Conservation (phyloP, 2,329 filamentous ascomycete genomes). For the Bipolaris oryzae region DNA sequence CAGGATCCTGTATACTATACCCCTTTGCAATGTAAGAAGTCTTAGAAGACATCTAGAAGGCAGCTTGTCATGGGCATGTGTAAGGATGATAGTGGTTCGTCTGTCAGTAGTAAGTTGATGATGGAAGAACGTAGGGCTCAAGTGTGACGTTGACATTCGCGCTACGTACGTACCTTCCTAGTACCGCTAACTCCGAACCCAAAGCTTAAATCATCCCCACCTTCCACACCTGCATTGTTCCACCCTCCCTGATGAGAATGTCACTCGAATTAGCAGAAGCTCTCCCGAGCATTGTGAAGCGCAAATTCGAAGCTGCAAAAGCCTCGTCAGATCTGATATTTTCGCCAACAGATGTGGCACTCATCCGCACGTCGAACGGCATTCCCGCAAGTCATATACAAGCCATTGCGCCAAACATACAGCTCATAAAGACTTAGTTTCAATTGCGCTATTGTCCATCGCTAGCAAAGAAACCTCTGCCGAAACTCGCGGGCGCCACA, state of each 20-base stretch:
- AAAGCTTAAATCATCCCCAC: constrained; percentile 1
- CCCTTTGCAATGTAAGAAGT: not conserved
- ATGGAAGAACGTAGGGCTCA: constrained; percentile 1
- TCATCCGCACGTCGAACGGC: constrained; percentile 45
- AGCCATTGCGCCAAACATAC: not conserved
- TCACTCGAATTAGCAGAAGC: constrained; percentile 41
- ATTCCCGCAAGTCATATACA: constrained; percentile 43
- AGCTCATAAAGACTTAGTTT: constrained; percentile 59
- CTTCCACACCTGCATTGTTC: not conserved
- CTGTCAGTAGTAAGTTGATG: not conserved
- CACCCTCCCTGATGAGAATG: constrained; percentile 28
- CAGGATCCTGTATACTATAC: not conserved
- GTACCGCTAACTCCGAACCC: constrained; percentile 7
- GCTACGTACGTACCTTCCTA: not conserved
- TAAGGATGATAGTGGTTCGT: constrained; percentile 1
- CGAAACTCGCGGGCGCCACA: constrained; percentile 47
- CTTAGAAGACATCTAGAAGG: not conserved
- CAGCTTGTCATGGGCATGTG: not conserved
- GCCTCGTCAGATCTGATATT: constrained; percentile 45
- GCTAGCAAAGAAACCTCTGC: constrained; percentile 67
- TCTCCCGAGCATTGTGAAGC: constrained; percentile 46
- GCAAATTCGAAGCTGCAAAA: constrained; percentile 47
- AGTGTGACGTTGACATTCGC: constrained; percentile 7
- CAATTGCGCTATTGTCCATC: constrained; percentile 74
- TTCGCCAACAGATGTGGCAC: constrained; percentile 48